Base-by-base conservation (phyloP, 2,329 filamentous ascomycete genomes). In the Graphiopsis chlorocephala region DNA sequence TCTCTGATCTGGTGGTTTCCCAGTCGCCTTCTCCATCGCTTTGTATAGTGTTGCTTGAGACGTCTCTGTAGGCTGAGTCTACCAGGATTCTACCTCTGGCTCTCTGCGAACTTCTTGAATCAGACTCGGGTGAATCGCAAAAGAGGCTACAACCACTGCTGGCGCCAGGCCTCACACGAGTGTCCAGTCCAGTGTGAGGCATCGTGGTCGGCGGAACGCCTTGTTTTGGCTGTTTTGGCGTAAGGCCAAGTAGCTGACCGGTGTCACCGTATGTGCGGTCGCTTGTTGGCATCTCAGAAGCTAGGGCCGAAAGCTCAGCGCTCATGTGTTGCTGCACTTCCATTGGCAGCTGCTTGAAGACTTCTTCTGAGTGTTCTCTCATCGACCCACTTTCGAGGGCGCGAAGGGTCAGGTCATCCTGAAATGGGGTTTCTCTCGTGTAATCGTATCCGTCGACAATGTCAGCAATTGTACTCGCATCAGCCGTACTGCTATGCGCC, bases 211-310 rank as follows among this genome's bases (percentile, higher is more conserved):
- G 15, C 57, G 31, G 58, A 66, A 56, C 38, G 60, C 29, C n/a
- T 47, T 33, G 42, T n/a, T 25, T 50, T 14, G 31, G 35, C 20
- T 52, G 52, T 38, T 63, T 62, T 7, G 69, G 67, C 5, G 69
- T 72, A 50, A 72, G 68, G 14, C 67, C 63, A 15, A 75, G 70
- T 12, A 75, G 68, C 38, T 72, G 66, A 31, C 69, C 68, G 4
- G 73, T 75, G 14, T 71, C 68, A 12, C 73, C 73, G 53, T 75
- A 75, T 4, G 72, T 74, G 58, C 70, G 72, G 5, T 75, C 71
- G 56, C 65, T 74, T 17, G 70, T 71, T 4, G 70, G 72, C 8
- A 73, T 52, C n/a, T 74, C 73, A 10, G 61, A 63, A n/a, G 53
- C 31, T 14, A 33, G 25, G 2, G 12, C n/a, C n/a, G 47, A 55